phyloP scores from a whole-genome alignment of 768 basidiomycete genomes.

The Termitomyces sp. region DNA sequence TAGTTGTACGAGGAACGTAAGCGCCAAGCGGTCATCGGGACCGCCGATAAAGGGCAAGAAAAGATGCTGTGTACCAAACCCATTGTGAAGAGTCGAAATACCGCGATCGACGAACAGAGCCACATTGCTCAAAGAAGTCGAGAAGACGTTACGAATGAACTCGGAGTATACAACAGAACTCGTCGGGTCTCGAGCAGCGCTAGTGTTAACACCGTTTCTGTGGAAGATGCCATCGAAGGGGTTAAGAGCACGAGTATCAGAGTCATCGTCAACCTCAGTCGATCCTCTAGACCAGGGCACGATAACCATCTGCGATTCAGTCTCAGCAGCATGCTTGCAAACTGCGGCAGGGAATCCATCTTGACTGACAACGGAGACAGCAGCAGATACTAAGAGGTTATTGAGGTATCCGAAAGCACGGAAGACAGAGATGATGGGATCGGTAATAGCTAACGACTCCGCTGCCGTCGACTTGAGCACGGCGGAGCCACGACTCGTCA shows the following conservation, averaged over 20 bases:
- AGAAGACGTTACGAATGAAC: slow-evolving; percentile 80
- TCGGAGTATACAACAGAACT: slow-evolving; percentile 65
- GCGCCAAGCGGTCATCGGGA: slow-evolving; percentile 84
- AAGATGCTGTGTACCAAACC: slow-evolving; percentile 45
- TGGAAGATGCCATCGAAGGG: slow-evolving; percentile 82
- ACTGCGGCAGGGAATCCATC: slow-evolving; percentile 71
- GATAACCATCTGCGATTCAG: slow-evolving; percentile 67
- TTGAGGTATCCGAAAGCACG: slow-evolving; percentile 74
- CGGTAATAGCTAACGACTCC: slow-evolving; percentile 60
- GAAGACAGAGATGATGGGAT: slow-evolving; percentile 70
- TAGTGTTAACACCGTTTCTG: slow-evolving; percentile 17
- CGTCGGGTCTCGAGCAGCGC: slow-evolving; percentile 42
- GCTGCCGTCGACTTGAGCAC: slow-evolving; percentile 77
- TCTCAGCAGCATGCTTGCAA: slow-evolving; percentile 48
- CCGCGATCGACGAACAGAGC: slow-evolving; percentile 84
- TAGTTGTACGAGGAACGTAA: slow-evolving; percentile 80
- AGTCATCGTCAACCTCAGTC: slow-evolving; percentile 17
- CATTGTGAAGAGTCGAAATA: slow-evolving; percentile 22
- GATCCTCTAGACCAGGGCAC: slow-evolving; percentile 73
- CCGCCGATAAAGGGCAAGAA: slow-evolving; percentile 93
- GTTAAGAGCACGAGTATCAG: slow-evolving; percentile 32
- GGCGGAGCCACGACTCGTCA: slow-evolving; percentile 83
- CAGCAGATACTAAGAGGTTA: slow-evolving; percentile 56
- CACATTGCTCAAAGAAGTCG: slow-evolving; percentile 65
- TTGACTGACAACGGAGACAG: slow-evolving; percentile 70